Evolutionary conservation across 345 rosid species (phyloP).

Genomic region (Ceriops decandra): DNA sequence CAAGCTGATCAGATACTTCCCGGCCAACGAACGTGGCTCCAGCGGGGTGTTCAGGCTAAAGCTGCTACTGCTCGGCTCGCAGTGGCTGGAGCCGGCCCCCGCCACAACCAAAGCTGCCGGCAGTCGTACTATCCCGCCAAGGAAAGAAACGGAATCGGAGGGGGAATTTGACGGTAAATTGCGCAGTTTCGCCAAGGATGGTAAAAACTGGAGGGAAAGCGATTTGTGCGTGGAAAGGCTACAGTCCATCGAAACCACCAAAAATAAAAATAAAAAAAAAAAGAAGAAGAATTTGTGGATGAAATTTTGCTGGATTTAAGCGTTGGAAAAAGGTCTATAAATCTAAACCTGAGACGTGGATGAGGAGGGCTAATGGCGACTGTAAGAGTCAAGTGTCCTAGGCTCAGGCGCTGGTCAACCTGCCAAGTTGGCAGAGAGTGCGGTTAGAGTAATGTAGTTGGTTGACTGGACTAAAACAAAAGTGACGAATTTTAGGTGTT

Average conservation of each 20-base stretch:
- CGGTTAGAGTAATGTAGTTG: no score
- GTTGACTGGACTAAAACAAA: no score
- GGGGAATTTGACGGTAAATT: not conserved
- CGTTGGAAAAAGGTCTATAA: no score
- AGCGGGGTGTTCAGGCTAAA: conserved; percentile 72
- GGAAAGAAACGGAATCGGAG: not conserved
- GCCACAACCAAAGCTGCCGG: conserved; percentile 27
- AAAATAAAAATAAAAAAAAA: no score
- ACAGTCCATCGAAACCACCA: conserved; percentile 42
- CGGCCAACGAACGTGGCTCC: conserved; percentile 63
- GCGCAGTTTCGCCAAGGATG: conserved; percentile 21
- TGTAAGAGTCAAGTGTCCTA: no score
- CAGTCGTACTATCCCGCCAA: conserved; percentile 4
- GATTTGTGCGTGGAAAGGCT: conserved; percentile 26
- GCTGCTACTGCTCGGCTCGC: conserved; percentile 57
- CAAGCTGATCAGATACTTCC: conserved; percentile 63
- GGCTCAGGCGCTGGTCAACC: no score
- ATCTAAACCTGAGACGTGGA: no score
- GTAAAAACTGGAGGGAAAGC: conserved; percentile 24
- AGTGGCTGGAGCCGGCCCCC: conserved; percentile 61
- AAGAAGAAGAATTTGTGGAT: no score
- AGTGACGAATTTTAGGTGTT: no score
- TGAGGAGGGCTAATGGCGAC: no score
- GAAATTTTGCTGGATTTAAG: no score
- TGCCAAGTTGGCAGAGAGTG: no score